Percentiles rank a stretch among this genome's conserved stretches.
phyloP scores from a whole-genome alignment of 202 grass and related monocot genomes.

The Zoysia matrella region DNA sequence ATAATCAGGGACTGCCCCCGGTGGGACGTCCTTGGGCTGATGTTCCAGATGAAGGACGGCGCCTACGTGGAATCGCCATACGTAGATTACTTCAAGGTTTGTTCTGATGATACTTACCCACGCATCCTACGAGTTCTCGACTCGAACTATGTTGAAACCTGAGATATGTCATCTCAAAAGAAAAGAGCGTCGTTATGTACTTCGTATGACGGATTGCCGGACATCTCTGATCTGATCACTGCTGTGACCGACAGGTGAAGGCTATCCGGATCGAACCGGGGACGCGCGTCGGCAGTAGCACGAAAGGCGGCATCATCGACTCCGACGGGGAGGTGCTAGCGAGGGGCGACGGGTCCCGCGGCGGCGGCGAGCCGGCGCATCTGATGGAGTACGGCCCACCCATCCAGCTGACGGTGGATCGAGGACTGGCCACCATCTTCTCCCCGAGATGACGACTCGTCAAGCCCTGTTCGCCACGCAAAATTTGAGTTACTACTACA shows the following conservation, averaged over 20 bases:
- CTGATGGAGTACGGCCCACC: slow-evolving; percentile 81
- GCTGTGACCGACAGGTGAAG: slow-evolving; percentile 61
- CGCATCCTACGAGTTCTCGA: background rate
- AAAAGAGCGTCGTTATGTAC: no score
- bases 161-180: no score
- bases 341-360: slow-evolving; percentile 49
- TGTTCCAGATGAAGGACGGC: slow-evolving; percentile 81
- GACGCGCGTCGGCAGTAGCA: slow-evolving; percentile 54
- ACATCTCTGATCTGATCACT: background rate
- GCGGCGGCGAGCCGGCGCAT: slow-evolving; percentile 39
- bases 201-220: no score
- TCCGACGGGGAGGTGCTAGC: slow-evolving; percentile 86
- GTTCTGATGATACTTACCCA: background rate
- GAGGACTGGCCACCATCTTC: slow-evolving; percentile 90
- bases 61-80: slow-evolving; percentile 73
- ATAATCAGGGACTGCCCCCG: slow-evolving; percentile 87
- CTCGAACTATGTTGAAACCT: background rate
- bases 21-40: slow-evolving; percentile 53
- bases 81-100: slow-evolving; percentile 89
- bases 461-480: background rate
- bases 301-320: slow-evolving; percentile 84
- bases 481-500: no score
- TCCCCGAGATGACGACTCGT: slow-evolving; percentile 56
- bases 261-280: slow-evolving; percentile 78
- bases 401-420: slow-evolving; percentile 80